Evolutionary conservation across 495 filamentous ascomycete genomes (phyloP).

Genomic region (Podospora comata): DNA sequence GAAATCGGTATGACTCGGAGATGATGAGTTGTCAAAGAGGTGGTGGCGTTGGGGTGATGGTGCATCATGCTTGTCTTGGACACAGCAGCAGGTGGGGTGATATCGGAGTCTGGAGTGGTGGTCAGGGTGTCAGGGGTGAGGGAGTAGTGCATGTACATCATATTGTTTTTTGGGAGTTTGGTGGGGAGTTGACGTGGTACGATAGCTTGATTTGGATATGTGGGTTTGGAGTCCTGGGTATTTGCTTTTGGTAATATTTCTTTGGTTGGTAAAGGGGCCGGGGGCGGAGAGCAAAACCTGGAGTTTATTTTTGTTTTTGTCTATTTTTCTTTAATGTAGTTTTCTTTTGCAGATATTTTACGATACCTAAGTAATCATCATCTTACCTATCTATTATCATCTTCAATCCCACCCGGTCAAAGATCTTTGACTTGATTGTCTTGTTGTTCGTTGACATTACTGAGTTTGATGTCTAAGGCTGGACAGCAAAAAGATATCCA

Average conservation of each 20-base stretch:
- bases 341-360: not conserved
- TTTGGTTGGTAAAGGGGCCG: not conserved
- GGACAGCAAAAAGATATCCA: no score
- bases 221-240: not conserved
- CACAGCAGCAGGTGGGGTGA: not conserved
- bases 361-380: not conserved
- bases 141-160: not conserved
- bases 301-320: no score
- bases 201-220: not conserved
- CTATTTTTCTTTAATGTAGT: not conserved
- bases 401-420: not conserved
- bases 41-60: not conserved
- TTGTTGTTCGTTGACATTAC: no score
- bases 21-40: not conserved
- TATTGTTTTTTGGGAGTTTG: not conserved
- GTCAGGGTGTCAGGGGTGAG: not conserved
- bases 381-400: not conserved
- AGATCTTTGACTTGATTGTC: not conserved
- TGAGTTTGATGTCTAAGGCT: not conserved
- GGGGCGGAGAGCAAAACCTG: no score
- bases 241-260: not conserved
- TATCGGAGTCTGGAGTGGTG: not conserved
- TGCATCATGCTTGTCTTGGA: not conserved
- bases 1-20: conserved; percentile 2
- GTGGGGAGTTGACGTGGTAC: not conserved